These are phyloP conservation scores for Boletus vinaceobasis DNA, from an alignment of 768 basidiomycete species.

Conservation along the genomic window DNA sequence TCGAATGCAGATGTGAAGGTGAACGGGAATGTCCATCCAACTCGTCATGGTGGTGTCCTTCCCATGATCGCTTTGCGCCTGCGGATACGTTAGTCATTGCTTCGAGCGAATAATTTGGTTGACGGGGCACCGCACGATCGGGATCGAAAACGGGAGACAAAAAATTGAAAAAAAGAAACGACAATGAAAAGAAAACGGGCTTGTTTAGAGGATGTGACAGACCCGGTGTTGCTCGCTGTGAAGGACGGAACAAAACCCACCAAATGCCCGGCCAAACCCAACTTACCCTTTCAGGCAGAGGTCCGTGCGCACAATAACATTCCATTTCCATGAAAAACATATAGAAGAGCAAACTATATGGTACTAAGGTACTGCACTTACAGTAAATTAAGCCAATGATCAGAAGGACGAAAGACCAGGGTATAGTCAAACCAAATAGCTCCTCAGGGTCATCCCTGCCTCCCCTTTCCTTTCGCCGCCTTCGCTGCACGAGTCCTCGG, in stretches of 20 bases:
- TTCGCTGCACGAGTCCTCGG: slow-evolving; percentile 17
- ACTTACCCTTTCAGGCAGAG: slow-evolving; percentile 4
- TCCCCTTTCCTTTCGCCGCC: not conserved
- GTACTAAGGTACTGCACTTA: not conserved
- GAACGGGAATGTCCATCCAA: slow-evolving; percentile 24
- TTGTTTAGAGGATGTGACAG: not conserved
- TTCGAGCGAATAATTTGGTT: slow-evolving; percentile 45
- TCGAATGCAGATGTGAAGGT: slow-evolving; percentile 9
- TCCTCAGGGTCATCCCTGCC: not conserved
- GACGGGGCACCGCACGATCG: slow-evolving; percentile 83
- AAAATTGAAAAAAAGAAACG: not conserved
- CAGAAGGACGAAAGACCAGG: no score
- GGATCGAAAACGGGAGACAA: slow-evolving; percentile 9
- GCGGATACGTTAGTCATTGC: slow-evolving; percentile 78
- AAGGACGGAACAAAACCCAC: not conserved
- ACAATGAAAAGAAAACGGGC: not conserved
- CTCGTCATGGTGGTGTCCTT: slow-evolving; percentile 46
- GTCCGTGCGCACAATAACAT: slow-evolving; percentile 14
- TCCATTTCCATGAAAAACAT: not conserved
- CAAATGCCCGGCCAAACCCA: no score
- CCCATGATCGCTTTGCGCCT: slow-evolving; percentile 82
- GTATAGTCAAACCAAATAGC: not conserved
- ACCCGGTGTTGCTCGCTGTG: not conserved
- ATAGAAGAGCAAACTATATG: no score
- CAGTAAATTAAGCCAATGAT: not conserved